Percentiles rank a stretch among this genome's conserved stretches.
Evolutionary conservation across 2,329 filamentous ascomycete species (phyloP).

Genomic region (Sporothrix mexicana): DNA sequence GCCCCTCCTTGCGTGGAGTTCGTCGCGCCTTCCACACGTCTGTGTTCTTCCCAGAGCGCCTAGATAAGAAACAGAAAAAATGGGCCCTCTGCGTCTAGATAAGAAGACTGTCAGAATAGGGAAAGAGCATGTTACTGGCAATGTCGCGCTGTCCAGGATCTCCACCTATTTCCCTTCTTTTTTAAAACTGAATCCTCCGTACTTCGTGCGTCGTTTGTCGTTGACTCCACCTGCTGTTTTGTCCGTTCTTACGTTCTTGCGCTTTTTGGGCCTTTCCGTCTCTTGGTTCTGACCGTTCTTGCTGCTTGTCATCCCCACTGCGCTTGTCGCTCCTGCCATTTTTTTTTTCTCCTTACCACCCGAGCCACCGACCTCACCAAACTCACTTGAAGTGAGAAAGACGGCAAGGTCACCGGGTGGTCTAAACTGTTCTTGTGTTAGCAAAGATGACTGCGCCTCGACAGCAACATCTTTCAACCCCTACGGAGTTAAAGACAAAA

Average conservation of each 20-base stretch:
- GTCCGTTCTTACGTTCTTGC: too few species aligned
- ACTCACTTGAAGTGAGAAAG: neutral
- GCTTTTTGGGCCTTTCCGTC: too few species aligned
- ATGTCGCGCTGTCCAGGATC: neutral
- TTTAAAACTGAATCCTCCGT: too few species aligned
- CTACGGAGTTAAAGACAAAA: neutral
- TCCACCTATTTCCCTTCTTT: neutral
- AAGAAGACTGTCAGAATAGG: neutral
- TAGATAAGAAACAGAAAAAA: constrained; percentile 10
- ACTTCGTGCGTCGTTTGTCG: too few species aligned
- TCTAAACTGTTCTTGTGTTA: neutral
- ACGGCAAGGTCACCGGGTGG: neutral
- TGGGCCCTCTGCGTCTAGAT: constrained; percentile 13
- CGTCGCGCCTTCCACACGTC: neutral
- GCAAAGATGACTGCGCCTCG: constrained; percentile 16
- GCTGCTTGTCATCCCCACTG: neutral
- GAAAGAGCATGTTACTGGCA: too few species aligned
- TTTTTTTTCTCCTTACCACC: too few species aligned
- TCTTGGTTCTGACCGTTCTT: too few species aligned
- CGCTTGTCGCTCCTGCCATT: neutral
- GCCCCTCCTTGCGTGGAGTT: neutral
- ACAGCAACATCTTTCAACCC: neutral
- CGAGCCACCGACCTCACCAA: too few species aligned
- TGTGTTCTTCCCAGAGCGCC: constrained; percentile 6
- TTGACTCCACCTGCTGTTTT: too few species aligned